A percentile compares a stretch with the other conserved stretches of the same genome.
Evolutionary conservation across 495 filamentous ascomycete species (phyloP).

Genomic region (Penicillium malachiteum): DNA sequence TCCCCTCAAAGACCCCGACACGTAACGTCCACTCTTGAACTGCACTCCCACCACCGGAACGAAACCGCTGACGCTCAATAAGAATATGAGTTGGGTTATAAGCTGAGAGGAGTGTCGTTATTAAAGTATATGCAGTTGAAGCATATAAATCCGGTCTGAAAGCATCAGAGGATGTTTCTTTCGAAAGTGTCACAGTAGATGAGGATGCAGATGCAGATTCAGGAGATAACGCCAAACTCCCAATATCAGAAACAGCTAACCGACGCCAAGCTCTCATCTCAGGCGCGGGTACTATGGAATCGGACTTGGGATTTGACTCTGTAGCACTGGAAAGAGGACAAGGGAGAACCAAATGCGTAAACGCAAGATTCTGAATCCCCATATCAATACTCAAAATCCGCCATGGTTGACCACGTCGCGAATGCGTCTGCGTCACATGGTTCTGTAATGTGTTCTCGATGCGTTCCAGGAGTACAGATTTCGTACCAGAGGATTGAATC

Average conservation of each 20-base stretch:
- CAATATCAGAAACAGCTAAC: conserved; percentile 24
- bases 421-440: neutral
- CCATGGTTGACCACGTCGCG: conserved; percentile 1
- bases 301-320: neutral
- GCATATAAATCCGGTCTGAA: conserved; percentile 62
- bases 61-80: conserved; percentile 88
- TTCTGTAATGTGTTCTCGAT: conserved; percentile 22
- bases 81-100: conserved; percentile 69
- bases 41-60: conserved; percentile 59
- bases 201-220: too few relatives aligned
- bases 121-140: conserved; percentile 58
- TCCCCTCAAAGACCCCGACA: conserved; percentile 86
- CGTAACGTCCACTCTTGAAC: conserved; percentile 88
- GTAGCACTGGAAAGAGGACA: neutral
- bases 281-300: neutral
- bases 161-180: conserved; percentile 29
- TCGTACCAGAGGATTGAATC: conserved; percentile 51
- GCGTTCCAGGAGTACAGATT: conserved; percentile 34
- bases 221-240: too few relatives aligned
- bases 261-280: conserved; percentile 40
- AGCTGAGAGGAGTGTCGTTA: conserved; percentile 48
- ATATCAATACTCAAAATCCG: conserved; percentile 82
- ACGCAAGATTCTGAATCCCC: conserved; percentile 83
- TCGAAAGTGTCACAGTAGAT: neutral
- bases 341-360: conserved; percentile 41